phyloP scores from a whole-genome alignment of 176 grass and related monocot genomes.

The Phyllostachys edulis region DNA sequence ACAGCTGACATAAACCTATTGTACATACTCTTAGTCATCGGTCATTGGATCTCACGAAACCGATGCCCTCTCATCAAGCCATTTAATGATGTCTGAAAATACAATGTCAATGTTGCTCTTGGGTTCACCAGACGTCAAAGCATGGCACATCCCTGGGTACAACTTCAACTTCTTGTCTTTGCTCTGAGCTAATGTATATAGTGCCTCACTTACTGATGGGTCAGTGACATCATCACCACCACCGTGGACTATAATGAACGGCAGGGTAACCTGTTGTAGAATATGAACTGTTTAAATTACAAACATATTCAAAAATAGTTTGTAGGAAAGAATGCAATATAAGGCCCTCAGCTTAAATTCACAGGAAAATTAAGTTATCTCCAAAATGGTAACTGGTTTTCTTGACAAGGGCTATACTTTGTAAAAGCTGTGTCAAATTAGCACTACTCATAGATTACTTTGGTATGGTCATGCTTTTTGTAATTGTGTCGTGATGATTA shows the following conservation, averaged over 20 bases:
- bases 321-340: too few relatives aligned
- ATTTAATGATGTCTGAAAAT: conserved; percentile 58
- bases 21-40: too few relatives aligned
- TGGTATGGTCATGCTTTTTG: neutral
- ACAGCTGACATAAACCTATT: too few relatives aligned
- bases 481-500: neutral
- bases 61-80: conserved; percentile 47
- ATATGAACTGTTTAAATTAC: neutral
- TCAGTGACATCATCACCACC: conserved; percentile 53
- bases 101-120: conserved; percentile 46
- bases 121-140: conserved; percentile 54
- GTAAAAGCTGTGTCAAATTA: neutral
- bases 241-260: conserved; percentile 64
- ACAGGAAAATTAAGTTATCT: neutral
- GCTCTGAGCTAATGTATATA: conserved; percentile 40
- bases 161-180: conserved; percentile 52
- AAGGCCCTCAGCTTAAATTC: too few relatives aligned
- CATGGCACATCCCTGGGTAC: conserved; percentile 70
- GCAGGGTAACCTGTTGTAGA: conserved; percentile 43
- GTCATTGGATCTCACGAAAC: neutral
- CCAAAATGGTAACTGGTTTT: neutral
- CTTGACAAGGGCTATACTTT: neutral
- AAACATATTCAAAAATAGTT: neutral
- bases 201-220: conserved; percentile 44
- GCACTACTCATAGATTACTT: neutral